Evolutionary conservation across 768 basidiomycete genomes (phyloP), one percentile per base, ranked within the genome.

Genomic region (Sistotremastrum suecicum): DNA sequence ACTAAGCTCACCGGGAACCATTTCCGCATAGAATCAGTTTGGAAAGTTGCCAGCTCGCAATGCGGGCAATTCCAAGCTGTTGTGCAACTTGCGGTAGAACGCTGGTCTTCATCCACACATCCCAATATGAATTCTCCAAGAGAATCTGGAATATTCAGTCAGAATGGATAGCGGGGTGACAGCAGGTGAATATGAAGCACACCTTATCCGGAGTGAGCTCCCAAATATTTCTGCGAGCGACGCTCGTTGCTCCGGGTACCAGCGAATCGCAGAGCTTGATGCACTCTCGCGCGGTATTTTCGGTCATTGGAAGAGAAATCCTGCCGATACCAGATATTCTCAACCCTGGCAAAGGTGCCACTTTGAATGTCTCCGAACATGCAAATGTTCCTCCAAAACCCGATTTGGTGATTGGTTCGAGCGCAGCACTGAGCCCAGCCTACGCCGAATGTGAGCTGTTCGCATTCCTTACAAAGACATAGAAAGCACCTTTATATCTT

Each of bases 1-100:
- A n/a, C n/a, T n/a, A n/a, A n/a, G n/a, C 70, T 50, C 44, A 75
- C 72, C 70, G 69, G 4, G 71, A 72, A 29, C 71, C 70, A 0
- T 56, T 57, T 50, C 73, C 66, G 44, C 72, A 72, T 11, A 74
- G 51, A 4, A 73, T 56, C 2, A 74, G 60, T 52, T 74, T 74
- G 49, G 71, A 65, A 5, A 71, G 50, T 45, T 72, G 66, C 3
- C 53, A 20, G 20, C 20, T 51, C 0, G 53, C 51, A 2, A 57
- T 41, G 9, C 53, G 50, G 39, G 53, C 47, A 8, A 70, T 66
- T 0, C 70, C 70, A 1, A 74, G 53, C 1, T 55, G 51, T 29
- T 54, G 44, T 38, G 65, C 68, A 0, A 68, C 63, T 11, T 59
- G 52, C 6, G 43, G 37, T 2, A 66, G 52, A 3, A 64, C 58